Evolutionary conservation across 2,329 filamentous ascomycete genomes (phyloP), one percentile per base, ranked within the genome.

Genomic region (Sclerotinia nivalis): DNA sequence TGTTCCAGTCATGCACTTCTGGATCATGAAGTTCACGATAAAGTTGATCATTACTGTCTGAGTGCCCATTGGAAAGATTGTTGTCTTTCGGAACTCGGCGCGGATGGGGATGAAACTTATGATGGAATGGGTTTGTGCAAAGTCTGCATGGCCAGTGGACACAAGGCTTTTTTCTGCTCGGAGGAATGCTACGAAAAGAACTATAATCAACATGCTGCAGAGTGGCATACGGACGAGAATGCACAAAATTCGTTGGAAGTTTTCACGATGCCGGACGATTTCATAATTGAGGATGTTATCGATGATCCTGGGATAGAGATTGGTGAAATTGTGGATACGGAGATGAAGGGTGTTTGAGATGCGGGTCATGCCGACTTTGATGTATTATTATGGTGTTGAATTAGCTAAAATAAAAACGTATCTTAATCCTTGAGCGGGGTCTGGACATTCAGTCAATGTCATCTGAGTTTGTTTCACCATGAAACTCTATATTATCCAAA

Each of bases 1-100:
- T 76, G 71, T 47, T 49, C 72, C 1, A 72, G 74, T 40, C 76
- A 78, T 72, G 75, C 73, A 15, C 61, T n/a, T 40, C 49, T 65
- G 15, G 61, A 65, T 20, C 61, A 65, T 22, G 61, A 65, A 28
- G 34, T 37, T 28, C 61, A 65, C 15, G 61, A 65, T 20, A 52
- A 65, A 28, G 18, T 34, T 1, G 49, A 65, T 40, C 61, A 65
- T n/a, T 65, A 52, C 10, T 65, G 61, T 10, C 18, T 65, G 31
- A 65, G 61, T 28, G 61, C 61, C 9, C 61, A 65, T 28, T 65
- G 61, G 61, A 65, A 65, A 54, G 61, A 52, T 28, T 40, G 47
- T 54, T 65, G 61, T 13, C 47, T 65, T 20, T 52, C n/a, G 15
- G 47, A 65, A 20, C 8, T 65, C 8, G 49, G 47, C 3, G 22